Evolutionary conservation across 768 basidiomycete genomes (phyloP), one percentile per base, ranked within the genome.

Genomic region (Tricholoma saponaceum): DNA sequence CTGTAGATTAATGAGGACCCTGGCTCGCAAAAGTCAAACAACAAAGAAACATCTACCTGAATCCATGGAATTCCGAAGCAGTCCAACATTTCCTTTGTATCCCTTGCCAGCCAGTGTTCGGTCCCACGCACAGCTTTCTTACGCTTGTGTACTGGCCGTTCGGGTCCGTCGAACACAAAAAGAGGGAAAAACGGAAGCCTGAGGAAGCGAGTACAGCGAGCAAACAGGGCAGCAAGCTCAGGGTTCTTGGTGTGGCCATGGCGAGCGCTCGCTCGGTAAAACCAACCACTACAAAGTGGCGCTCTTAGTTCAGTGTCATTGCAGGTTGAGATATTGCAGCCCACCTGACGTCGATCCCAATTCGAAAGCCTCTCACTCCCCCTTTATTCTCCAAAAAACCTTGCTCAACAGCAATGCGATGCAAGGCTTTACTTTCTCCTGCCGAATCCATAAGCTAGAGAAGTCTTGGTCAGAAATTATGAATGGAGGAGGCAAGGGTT

Each of bases 41-140:
- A n/a, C 1, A n/a, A 20, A 43, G 41, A 43, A 20, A n/a, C 5
- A 20, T 6, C 7, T 43, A 51, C 51, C 51, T 51, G 13, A 3
- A 51, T 28, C 51, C 51, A 51, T 10, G 41, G 41, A 22, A 51
- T 32, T 16, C 51, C 30, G 12, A 51, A 51, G 41, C 28, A 37
- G n/a, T 28, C 73, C 73, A 0, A 67, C 70, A 5, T 56, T 43
- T 0, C 50, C n/a, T 2, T 63, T 47, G 52, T 79, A 76, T 0
- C 67, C 44, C 73, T 70, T 57, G 76, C 77, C 37, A 75, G 76
- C 0, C 73, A 73, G 63, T 78, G 75, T 0, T 64, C 62, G 0
- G 66, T 67, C 1, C 78, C 59, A 47, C 75, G 73, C 7, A 77
- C 64, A 55, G 77, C 72, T n/a, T 43, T 2, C 66, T 69, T 0